phyloP scores from a whole-genome alignment of 106 monocot species.

The Narthecium ossifragum region DNA sequence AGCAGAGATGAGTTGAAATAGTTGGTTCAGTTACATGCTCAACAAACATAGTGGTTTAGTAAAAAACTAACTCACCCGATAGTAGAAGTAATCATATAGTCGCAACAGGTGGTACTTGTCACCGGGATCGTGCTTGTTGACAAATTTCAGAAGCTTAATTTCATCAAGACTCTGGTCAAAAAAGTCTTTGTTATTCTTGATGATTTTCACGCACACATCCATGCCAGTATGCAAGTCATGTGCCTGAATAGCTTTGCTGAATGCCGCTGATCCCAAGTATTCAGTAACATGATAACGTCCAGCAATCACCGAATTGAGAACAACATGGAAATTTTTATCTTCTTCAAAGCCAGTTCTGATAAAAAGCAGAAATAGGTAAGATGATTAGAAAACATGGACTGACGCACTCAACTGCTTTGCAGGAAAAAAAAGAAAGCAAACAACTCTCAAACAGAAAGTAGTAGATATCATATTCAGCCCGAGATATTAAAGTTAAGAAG shows the following conservation, averaged over 20 bases:
- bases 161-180: slow-evolving; percentile 99
- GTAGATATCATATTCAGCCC: not conserved
- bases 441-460: not conserved
- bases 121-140: slow-evolving; percentile 95
- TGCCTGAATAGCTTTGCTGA: slow-evolving; percentile 99
- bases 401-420: not conserved
- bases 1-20: too few relatives aligned
- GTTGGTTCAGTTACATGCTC: too few relatives aligned
- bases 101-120: slow-evolving; percentile 95
- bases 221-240: slow-evolving; percentile 98
- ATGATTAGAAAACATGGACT: slow-evolving; percentile 2
- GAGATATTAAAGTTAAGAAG: not conserved
- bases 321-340: slow-evolving; percentile 97
- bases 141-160: slow-evolving; percentile 97
- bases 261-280: slow-evolving; percentile 95
- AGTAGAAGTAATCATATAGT: slow-evolving; percentile 97
- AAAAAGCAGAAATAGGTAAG: not conserved
- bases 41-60: too few relatives aligned
- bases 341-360: slow-evolving; percentile 99
- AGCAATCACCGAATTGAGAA: slow-evolving; percentile 96
- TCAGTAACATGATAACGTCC: slow-evolving; percentile 99
- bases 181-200: slow-evolving; percentile 99
- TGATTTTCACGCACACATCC: slow-evolving; percentile 99
- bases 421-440: not conserved
- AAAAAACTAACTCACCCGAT: slow-evolving; percentile 52